Conservation (phyloP, 2,329 filamentous ascomycete species). For the Fusarium protoensiforme region DNA sequence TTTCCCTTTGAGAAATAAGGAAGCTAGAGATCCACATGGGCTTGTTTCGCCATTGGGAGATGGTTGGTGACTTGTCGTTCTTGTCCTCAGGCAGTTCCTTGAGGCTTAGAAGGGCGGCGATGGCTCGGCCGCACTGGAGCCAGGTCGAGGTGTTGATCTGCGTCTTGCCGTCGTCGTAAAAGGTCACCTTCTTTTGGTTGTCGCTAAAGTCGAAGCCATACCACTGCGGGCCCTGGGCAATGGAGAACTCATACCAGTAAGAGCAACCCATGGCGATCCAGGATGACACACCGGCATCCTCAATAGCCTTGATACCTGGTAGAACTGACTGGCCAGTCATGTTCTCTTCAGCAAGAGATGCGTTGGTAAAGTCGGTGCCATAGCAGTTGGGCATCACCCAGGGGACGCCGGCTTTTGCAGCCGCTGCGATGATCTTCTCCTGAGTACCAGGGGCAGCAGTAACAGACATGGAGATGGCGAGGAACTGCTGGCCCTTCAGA, state of each 20-base stretch:
- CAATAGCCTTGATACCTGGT: constrained; percentile 50
- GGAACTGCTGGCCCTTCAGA: constrained; percentile 64
- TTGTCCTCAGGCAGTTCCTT: constrained; percentile 56
- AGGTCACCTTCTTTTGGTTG: constrained; percentile 50
- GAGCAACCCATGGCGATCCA: constrained; percentile 65
- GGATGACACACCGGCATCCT: constrained; percentile 50
- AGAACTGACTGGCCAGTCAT: constrained; percentile 37
- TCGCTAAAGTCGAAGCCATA: constrained; percentile 61
- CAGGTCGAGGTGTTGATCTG: constrained; percentile 69
- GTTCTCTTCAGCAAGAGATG: constrained; percentile 50
- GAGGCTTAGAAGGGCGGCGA: constrained; percentile 61
- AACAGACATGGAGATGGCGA: constrained; percentile 65
- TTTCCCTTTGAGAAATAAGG: constrained; percentile 69
- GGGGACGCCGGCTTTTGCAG: constrained; percentile 63
- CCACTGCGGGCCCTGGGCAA: constrained; percentile 50
- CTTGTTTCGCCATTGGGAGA: constrained; percentile 54
- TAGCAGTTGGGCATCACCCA: constrained; percentile 68
- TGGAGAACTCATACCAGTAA: constrained; percentile 67
- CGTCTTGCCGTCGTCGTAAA: constrained; percentile 68
- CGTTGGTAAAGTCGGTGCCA: constrained; percentile 53
- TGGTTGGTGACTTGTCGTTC: constrained; percentile 45
- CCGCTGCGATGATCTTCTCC: constrained; percentile 63
- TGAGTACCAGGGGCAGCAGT: constrained; percentile 58
- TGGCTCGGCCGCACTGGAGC: constrained; percentile 66
- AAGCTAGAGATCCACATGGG: constrained; percentile 66